Percentiles rank a stretch among this genome's conserved stretches.
phyloP scores from a whole-genome alignment of 108 stramenopile genomes.

The Pelagomonas calceolata region DNA sequence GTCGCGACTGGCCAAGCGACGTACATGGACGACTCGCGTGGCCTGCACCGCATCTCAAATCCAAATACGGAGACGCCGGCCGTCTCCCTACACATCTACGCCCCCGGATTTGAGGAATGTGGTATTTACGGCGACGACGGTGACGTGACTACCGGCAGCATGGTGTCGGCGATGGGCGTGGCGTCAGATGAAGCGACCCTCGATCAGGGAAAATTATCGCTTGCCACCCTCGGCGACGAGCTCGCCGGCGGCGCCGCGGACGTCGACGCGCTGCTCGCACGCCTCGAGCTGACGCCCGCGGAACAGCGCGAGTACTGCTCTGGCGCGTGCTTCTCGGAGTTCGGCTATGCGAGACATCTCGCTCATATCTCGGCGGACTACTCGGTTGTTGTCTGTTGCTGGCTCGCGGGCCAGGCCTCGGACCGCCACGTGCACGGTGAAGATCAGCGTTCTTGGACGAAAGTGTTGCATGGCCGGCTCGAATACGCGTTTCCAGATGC shows the following conservation, averaged over 20 bases:
- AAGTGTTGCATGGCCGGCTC: constrained; percentile 3
- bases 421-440: background rate
- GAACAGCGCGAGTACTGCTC: constrained; percentile 8
- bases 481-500: background rate
- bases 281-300: constrained; percentile 2
- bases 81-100: constrained; percentile 11
- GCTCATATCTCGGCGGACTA: background rate
- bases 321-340: background rate
- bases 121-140: background rate
- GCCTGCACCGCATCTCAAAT: constrained; percentile 13
- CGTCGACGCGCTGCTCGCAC: background rate
- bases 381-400: constrained; percentile 4
- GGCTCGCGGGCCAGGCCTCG: constrained; percentile 4
- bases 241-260: background rate
- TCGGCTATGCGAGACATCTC: constrained; percentile 2
- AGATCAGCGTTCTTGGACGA: background rate
- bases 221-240: constrained; percentile 2
- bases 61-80: background rate
- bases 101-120: constrained; percentile 7
- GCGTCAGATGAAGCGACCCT: background rate
- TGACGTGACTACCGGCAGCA: background rate
- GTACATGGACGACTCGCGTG: constrained; percentile 13
- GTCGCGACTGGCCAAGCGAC: background rate
- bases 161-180: background rate
- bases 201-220: background rate